Evolutionary conservation across 2,329 filamentous ascomycete species (phyloP), one percentile per base, ranked within the genome.

Genomic region (Fusarium buharicum): DNA sequence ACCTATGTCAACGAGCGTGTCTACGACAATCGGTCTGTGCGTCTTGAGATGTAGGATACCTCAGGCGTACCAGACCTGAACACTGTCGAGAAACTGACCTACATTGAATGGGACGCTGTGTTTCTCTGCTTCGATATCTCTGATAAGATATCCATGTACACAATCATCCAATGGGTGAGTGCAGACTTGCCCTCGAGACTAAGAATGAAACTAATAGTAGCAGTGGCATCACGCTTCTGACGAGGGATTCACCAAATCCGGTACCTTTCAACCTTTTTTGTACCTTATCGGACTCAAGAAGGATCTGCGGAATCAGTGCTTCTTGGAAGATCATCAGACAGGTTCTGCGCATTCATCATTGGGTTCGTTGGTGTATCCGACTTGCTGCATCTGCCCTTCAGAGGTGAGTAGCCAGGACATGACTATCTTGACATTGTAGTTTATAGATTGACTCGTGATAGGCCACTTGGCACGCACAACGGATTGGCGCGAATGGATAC

Each of bases 91-190:
- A 69, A 69, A 6, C 50, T 78, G 27, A 71, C 72, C 17, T 76
- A 76, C 55, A 73, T 78, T 12, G 38, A 64, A 6, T 78, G 74
- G 75, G 75, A 78, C 4, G 74, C 70, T 2, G 63, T 78, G 0
- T 77, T 78, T 51, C 65, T 78, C 28, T 78, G 76, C 54, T 78
- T 78, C 50, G 76, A 78, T n/a, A 67, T 78, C 8, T 69, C 70
- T 14, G 69, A 76, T 30, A 73, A 72, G 47, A 50, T 71, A 20
- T 74, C 74, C 9, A 66, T 78, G 67, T 69, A 71, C 18, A 72
- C 62, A 2, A 73, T 78, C 27, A 50, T 75, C 1, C 70, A 73
- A 46, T 78, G 76, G 76, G 76, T 77, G 59, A 48, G 70, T 55
- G 0, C 4, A 6, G 4, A 0, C 22, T 16, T 6, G 18, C 0